Evolutionary conservation across 2,329 filamentous ascomycete species (phyloP), one percentile per base, ranked within the genome.

Genomic region (Endocalyx cinctus): DNA sequence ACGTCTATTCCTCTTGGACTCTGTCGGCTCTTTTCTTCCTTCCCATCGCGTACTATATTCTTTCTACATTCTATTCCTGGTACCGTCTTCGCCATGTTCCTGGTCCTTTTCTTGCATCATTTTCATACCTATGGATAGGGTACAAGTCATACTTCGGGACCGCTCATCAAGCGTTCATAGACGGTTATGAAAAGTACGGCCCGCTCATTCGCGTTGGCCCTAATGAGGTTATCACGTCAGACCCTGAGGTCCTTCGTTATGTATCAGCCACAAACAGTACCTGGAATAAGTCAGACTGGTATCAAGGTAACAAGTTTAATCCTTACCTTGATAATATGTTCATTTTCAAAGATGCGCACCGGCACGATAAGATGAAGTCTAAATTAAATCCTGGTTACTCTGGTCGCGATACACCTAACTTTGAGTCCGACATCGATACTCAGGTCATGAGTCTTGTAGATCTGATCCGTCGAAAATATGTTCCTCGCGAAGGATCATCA

Each of bases 151-250:
- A n/a, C 3, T 31, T 32, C 4, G 31, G 29, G n/a, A 33, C 35
- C 5, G 35, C 25, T 7, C 31, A 40, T 11, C 31, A 39, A 15
- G 33, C 35, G 10, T 23, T 19, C 11, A 19, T 22, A 13, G 15
- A 13, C 7, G 32, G 17, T 23, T 14, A 27, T n/a, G 23, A 40
- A 19, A 37, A 42, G 27, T 39, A 50, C 17, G 39, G 45, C 13
- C 31, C 29, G n/a, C 36, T 40, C 8, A 30, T 33, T n/a, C 38
- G 49, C n/a, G 29, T 54, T 22, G 51, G 46, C 2, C 51, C 51
- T 13, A 48, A 47, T 19, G 37, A 46, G 5, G 31, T 54, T 11
- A 10, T 46, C 12, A 47, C 46, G 3, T 37, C 41, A 20, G 48
- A 54, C 10, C 42, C 46, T 1, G 39, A 48, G 1, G 25, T 50